Evolutionary conservation across 352 stramenopile species (phyloP), one percentile per base, ranked within the genome.

Genomic region (Phytophthora litchii): DNA sequence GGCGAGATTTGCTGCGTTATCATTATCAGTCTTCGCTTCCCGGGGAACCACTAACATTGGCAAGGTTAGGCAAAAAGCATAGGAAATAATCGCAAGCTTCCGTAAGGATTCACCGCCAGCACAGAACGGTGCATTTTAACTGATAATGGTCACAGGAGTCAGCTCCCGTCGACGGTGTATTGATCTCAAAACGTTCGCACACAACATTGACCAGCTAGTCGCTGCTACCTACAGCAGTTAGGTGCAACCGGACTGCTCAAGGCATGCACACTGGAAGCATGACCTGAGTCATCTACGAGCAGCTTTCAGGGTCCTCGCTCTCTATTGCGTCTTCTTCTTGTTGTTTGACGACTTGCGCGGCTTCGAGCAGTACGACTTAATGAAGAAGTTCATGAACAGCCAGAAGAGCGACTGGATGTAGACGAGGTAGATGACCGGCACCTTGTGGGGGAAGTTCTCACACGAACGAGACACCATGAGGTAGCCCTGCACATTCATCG

Each of bases 351-450:
- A 63, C 61, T 79, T 79, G 57, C 76, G 64, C 40, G 76, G 71
- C 61, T 81, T 81, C 21, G 62, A 51, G 75, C 78, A 88, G 86
- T 99, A 99, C 36, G 89, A 97, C 56, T 91, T 73, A 38, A 99
- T 80, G 72, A 97, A 99, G 72, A 99, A 99, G 73, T 99, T 94
- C 72, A 75, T 92, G 78, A 99, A 99, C 29, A 99, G 82, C 62
- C 66, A 75, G 41, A 75, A 75, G 16, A 75, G 66, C 23, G 66
- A 75, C 51, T 75, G 66, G 73, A 99, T 98, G 80, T 99, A 99
- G 38, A 91, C 72, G 41, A 98, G 83, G 76, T 99, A 99, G 29
- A 96, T 75, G 21, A 88, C 62, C 0, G 84, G 91, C 47, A 99
- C 79, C 66, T 83, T 86, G 31, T 59, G 32, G 3, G 84, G 84